These are phyloP conservation scores for Colletotrichum simmondsii DNA, from an alignment of 2,329 filamentous ascomycete genomes.

Conservation along the genomic window DNA sequence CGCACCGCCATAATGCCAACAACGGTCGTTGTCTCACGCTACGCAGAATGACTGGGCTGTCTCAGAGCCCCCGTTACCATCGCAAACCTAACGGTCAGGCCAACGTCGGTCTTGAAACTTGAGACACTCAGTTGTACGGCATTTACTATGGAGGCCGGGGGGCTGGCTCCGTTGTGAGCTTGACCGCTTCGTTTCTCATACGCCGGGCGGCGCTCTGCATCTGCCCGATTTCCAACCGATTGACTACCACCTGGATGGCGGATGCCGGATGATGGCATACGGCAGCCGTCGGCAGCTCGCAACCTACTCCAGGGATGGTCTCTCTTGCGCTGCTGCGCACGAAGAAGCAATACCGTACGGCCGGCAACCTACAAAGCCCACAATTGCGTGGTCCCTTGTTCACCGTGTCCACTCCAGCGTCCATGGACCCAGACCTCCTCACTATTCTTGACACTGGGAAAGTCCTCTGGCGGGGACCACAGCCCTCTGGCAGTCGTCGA, in stretches of 20 bases:
- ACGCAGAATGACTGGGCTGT: slow-evolving; percentile 24
- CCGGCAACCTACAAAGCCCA: slow-evolving; percentile 26
- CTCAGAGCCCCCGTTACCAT: slow-evolving; percentile 19
- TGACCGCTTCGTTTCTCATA: slow-evolving; percentile 20
- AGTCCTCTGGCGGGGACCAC: slow-evolving; percentile 11
- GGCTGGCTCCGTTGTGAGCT: slow-evolving; percentile 12
- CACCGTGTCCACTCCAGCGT: slow-evolving; percentile 6
- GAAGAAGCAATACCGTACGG: slow-evolving; percentile 31
- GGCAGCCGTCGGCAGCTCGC: slow-evolving; percentile 15
- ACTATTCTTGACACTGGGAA: slow-evolving; percentile 12
- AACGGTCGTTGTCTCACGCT: slow-evolving; percentile 27
- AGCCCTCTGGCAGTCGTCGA: slow-evolving; percentile 25
- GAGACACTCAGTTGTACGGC: slow-evolving; percentile 25
- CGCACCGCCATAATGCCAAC: slow-evolving; percentile 9
- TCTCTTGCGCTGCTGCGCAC: neutral
- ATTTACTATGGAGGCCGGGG: slow-evolving; percentile 20
- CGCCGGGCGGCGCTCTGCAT: slow-evolving; percentile 5
- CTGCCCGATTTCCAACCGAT: slow-evolving; percentile 4
- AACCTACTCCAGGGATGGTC: neutral
- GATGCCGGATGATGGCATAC: slow-evolving; percentile 17
- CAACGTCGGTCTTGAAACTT: slow-evolving; percentile 13
- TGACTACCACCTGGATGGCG: neutral
- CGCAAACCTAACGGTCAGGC: slow-evolving; percentile 11
- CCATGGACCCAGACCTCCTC: slow-evolving; percentile 15
- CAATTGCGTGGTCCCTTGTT: slow-evolving; percentile 24